Conservation (phyloP, 768 basidiomycete genomes). For the Dioszegia crocea region DNA sequence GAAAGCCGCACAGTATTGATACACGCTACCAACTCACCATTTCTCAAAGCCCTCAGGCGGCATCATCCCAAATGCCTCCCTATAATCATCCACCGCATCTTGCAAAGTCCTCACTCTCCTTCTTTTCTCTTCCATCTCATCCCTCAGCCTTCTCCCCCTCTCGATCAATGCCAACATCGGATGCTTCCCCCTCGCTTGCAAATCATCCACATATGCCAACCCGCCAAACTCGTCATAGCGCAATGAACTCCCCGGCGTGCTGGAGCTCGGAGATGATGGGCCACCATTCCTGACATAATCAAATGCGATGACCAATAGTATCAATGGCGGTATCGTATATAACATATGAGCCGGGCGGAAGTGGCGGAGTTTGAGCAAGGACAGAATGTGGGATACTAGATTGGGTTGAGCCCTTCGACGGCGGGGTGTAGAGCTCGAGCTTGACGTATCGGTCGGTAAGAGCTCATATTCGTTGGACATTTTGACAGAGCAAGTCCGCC, state of each 20-base stretch:
- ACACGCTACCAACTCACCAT: conserved; percentile 8
- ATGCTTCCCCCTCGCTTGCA: not conserved
- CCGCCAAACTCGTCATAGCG: not conserved
- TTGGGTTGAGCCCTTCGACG: too few relatives aligned
- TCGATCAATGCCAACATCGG: conserved; percentile 5
- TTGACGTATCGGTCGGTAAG: not conserved
- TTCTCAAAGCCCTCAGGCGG: conserved; percentile 16
- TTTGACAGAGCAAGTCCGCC: not conserved
- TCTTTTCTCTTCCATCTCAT: not conserved
- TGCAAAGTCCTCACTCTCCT: conserved; percentile 1
- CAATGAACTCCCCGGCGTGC: not conserved
- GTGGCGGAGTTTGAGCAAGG: not conserved
- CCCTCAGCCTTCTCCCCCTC: not conserved
- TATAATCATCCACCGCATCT: conserved; percentile 17
- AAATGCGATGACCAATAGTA: not conserved
- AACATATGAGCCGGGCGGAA: not conserved
- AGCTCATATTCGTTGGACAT: conserved; percentile 6
- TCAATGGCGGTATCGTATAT: not conserved
- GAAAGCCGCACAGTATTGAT: too few relatives aligned
- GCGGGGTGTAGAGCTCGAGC: not conserved
- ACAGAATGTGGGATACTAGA: not conserved
- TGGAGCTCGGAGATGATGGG: not conserved
- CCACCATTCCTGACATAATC: not conserved
- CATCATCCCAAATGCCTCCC: conserved; percentile 9
- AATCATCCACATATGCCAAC: not conserved